Evolutionary conservation across 2,329 filamentous ascomycete species (phyloP).

Genomic region (Colletotrichum sp.): DNA sequence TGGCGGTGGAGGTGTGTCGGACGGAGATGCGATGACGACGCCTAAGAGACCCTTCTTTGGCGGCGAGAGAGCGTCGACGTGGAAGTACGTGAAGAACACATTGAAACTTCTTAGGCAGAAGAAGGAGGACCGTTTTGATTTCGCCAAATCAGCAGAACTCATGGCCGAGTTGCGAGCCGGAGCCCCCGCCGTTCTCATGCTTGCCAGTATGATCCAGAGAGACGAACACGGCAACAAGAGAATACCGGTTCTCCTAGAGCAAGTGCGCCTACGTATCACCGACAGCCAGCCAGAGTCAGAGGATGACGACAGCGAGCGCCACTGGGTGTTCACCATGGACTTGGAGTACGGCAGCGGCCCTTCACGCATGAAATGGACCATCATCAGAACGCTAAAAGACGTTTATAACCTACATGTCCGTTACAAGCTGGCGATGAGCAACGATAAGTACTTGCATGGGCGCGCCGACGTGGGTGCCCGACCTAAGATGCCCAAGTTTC

Average conservation of each 20-base stretch:
- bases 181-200: conserved; percentile 88
- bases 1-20: conserved; percentile 67
- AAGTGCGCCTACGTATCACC: conserved; percentile 85
- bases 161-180: conserved; percentile 95
- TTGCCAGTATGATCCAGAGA: conserved; percentile 97
- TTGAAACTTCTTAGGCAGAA: conserved; percentile 79
- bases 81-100: conserved; percentile 91
- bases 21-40: conserved; percentile 62
- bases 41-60: conserved; percentile 62
- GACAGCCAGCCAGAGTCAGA: conserved; percentile 73
- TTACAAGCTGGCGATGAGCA: conserved; percentile 86
- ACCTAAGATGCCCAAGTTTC: conserved; percentile 88
- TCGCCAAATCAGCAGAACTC: conserved; percentile 92
- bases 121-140: conserved; percentile 88
- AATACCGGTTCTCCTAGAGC: conserved; percentile 93
- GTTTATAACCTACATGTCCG: conserved; percentile 93
- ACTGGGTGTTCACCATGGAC: conserved; percentile 88
- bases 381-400: conserved; percentile 84
- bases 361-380: conserved; percentile 95
- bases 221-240: conserved; percentile 95
- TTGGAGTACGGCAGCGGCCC: conserved; percentile 95
- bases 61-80: conserved; percentile 74
- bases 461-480: conserved; percentile 67
- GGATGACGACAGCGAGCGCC: conserved; percentile 67
- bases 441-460: conserved; percentile 80